Evolutionary conservation across 768 basidiomycete species (phyloP), one percentile per base, ranked within the genome.

Genomic region (Russula brevipes): DNA sequence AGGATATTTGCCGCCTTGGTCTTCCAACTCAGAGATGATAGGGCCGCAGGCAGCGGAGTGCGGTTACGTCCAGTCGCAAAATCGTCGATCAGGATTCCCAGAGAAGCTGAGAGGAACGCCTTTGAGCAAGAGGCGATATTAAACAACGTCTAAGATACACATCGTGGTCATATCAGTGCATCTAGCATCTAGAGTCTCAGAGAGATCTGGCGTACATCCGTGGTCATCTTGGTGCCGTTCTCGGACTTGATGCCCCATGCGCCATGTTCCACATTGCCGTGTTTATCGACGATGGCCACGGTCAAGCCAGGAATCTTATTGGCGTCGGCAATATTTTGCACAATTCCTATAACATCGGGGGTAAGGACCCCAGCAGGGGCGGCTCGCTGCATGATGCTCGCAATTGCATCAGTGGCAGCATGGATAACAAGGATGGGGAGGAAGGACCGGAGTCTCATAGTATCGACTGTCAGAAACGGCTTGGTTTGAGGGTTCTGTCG

Each of bases 31-130:
- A 80, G 59, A 54, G 73, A 68, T 1, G 59, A 58, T 30, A 78
- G 17, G 6, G 66, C 66, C 0, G 60, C 19, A 0, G 78, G 78
- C 3, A 80, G 71, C 6, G 70, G 69, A 0, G 78, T 75, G 6
- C 66, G 61, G 46, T 78, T 79, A 30, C 66, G 69, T 4, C 77
- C 73, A 12, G 70, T 59, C 14, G 70, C 71, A 64, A 75, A 79
- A 64, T 79, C 78, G 33, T 78, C 75, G 52, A 79, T 76, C 30
- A 80, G 71, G 14, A 80, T 73, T 4, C 80, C 78, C 1, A 80
- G 54, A 1, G 77, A 72, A 0, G 72, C 73, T 2, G 72, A 69
- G 7, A 78, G 69, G 69, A 80, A 80, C 6, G 76, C 76, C 51
- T 79, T 77, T 8, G 76, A 77, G 33, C 73, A 72, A 0, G 76